phyloP scores from a whole-genome alignment of 2,329 filamentous ascomycete genomes.

The Diaporthe humulicola region DNA sequence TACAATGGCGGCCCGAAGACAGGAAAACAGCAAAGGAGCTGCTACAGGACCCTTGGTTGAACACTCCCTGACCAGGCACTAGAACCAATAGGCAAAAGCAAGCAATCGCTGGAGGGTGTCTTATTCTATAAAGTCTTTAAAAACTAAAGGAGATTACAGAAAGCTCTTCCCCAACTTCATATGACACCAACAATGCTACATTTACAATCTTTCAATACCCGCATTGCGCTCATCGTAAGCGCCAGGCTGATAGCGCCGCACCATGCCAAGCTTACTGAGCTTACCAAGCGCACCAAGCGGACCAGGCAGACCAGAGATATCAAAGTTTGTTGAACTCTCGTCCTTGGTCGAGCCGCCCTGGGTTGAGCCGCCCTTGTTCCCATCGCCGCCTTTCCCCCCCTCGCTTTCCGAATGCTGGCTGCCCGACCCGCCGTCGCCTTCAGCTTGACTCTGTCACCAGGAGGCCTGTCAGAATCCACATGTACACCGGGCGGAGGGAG shows the following conservation, averaged over 20 bases:
- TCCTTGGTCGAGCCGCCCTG: background rate
- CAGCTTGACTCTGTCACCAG: background rate
- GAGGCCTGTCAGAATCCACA: background rate
- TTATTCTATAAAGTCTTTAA: too few species aligned
- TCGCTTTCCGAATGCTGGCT: background rate
- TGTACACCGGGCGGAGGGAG: background rate
- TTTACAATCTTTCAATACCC: background rate
- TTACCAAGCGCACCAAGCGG: too few species aligned
- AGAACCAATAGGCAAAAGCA: background rate
- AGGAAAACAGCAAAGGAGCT: background rate
- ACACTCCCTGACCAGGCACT: background rate
- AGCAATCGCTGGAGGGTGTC: too few species aligned
- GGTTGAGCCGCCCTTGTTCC: background rate
- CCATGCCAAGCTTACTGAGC: background rate
- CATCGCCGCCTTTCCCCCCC: background rate
- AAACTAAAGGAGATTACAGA: too few species aligned
- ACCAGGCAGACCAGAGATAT: too few species aligned
- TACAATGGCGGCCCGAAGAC: conserved; percentile 11
- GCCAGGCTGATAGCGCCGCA: conserved; percentile 27
- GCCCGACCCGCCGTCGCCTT: background rate
- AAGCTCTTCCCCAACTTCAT: background rate
- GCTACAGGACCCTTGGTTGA: background rate
- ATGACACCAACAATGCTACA: background rate
- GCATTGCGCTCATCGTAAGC: conserved; percentile 5
- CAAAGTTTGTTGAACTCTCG: too few species aligned